Percentiles rank a stretch among this genome's conserved stretches.
These are phyloP conservation scores for Asterella californica DNA, from an alignment of 225 moss, liverwort and hornwort species.

Conservation along the genomic window DNA sequence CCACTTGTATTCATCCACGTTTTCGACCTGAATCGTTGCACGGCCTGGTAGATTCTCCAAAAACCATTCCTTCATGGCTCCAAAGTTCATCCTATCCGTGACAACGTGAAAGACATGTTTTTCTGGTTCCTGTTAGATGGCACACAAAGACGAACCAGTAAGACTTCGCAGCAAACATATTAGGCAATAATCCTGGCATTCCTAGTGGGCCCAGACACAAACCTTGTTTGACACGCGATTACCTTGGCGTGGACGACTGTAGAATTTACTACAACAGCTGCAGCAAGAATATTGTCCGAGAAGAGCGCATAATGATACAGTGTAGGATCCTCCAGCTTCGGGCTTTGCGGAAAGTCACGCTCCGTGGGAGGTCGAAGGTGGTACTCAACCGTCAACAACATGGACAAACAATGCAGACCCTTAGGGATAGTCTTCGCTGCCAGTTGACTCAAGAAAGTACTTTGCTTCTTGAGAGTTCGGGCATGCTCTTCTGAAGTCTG, in stretches of 20 bases:
- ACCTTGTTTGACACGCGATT: background rate
- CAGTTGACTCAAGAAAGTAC: conserved; percentile 53
- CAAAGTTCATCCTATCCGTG: conserved; percentile 50
- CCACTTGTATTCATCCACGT: conserved; percentile 55
- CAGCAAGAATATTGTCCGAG: conserved; percentile 54
- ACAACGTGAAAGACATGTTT: conserved; percentile 56
- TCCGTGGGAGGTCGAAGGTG: conserved; percentile 25
- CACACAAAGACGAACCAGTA: background rate
- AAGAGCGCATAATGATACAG: conserved; percentile 52
- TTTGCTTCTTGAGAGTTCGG: conserved; percentile 46
- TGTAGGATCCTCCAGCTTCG: conserved; percentile 44
- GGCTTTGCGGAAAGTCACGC: conserved; percentile 34
- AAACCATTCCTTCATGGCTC: conserved; percentile 58
- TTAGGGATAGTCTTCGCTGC: conserved; percentile 55
- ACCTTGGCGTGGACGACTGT: conserved; percentile 45
- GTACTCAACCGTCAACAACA: conserved; percentile 46
- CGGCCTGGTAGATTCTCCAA: conserved; percentile 42
- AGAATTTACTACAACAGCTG: conserved; percentile 51
- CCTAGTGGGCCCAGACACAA: background rate
- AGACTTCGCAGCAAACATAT: background rate
- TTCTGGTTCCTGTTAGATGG: conserved; percentile 42
- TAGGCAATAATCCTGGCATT: background rate
- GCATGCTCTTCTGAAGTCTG: conserved; percentile 52
- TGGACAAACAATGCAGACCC: conserved; percentile 49
- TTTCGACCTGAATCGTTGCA: conserved; percentile 46